Evolutionary conservation across 108 stramenopile species (phyloP).

Genomic region (Fistulifera solaris): DNA sequence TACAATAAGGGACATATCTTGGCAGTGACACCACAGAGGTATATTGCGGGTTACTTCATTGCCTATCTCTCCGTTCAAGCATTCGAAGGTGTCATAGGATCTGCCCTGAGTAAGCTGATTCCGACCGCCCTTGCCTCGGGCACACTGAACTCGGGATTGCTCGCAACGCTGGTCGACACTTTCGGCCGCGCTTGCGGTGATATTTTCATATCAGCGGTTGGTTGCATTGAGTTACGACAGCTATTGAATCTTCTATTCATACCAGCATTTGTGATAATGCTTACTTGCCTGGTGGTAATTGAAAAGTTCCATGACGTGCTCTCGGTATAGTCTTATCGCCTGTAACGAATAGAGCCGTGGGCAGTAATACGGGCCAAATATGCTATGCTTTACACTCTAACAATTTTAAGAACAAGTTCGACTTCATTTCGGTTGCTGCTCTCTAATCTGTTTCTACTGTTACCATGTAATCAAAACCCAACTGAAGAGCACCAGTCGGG

Average conservation of each 20-base stretch:
- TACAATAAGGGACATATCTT: conserved; percentile 47
- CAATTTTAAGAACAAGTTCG: background rate
- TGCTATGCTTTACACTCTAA: background rate
- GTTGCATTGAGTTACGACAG: conserved; percentile 43
- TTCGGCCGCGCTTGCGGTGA: conserved; percentile 63
- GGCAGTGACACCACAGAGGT: conserved; percentile 42
- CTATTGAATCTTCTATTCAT: conserved; percentile 60
- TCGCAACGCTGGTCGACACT: conserved; percentile 41
- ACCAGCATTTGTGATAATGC: conserved; percentile 44
- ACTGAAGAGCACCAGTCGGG: conserved; percentile 40
- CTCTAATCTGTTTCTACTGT: conserved; percentile 9
- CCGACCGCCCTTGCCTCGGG: conserved; percentile 78
- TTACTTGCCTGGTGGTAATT: conserved; percentile 39
- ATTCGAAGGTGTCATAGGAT: conserved; percentile 79
- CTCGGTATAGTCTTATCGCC: conserved; percentile 33
- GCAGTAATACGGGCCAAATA: too few species aligned
- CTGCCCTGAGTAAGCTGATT: conserved; percentile 76
- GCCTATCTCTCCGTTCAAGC: conserved; percentile 53
- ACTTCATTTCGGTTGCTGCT: conserved; percentile 3
- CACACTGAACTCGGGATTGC: conserved; percentile 75
- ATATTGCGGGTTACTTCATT: conserved; percentile 55
- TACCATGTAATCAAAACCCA: conserved; percentile 68
- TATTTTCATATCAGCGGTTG: conserved; percentile 50
- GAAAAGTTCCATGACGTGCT: conserved; percentile 44
- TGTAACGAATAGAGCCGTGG: too few species aligned